These are phyloP conservation scores for Adansonia gregorii DNA, from an alignment of 441 rosid genomes.

Conservation along the genomic window DNA sequence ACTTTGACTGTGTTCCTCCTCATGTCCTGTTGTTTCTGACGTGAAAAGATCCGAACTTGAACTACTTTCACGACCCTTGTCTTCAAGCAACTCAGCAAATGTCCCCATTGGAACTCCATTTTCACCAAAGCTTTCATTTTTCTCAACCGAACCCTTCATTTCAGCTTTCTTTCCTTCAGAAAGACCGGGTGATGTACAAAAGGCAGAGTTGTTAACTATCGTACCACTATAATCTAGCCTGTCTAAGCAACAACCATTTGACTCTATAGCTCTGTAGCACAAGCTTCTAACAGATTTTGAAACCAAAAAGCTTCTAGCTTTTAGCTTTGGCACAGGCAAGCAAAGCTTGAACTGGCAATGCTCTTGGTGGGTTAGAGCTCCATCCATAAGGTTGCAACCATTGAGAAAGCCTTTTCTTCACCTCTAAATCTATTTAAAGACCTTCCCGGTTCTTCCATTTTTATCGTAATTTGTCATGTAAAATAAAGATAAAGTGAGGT, in stretches of 20 bases:
- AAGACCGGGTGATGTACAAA: slow-evolving; percentile 40
- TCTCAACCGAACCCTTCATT: slow-evolving; percentile 51
- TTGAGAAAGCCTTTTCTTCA: slow-evolving; percentile 28
- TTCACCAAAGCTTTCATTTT: slow-evolving; percentile 33
- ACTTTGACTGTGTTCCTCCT: slow-evolving; percentile 65
- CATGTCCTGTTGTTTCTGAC: slow-evolving; percentile 60
- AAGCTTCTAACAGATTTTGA: slow-evolving; percentile 47
- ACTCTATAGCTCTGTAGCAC: slow-evolving; percentile 36
- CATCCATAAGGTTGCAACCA: slow-evolving; percentile 53
- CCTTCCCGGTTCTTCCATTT: not conserved
- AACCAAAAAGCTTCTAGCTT: slow-evolving; percentile 43
- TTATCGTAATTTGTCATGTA: not conserved
- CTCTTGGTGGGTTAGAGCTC: slow-evolving; percentile 47
- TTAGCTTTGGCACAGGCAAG: slow-evolving; percentile 39
- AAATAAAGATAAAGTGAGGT: slow-evolving; percentile 20
- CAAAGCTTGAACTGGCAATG: slow-evolving; percentile 45
- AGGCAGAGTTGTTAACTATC: slow-evolving; percentile 54
- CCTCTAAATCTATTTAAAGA: slow-evolving; percentile 25
- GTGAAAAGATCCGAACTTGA: slow-evolving; percentile 76
- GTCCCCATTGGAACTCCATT: slow-evolving; percentile 38
- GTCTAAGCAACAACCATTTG: slow-evolving; percentile 41
- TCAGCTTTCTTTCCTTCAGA: slow-evolving; percentile 37
- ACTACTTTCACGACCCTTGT: slow-evolving; percentile 60
- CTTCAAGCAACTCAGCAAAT: slow-evolving; percentile 53
- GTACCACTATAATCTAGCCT: slow-evolving; percentile 40